Conservation (phyloP, 2,329 filamentous ascomycete species). For the Calonectria henricotiae region DNA sequence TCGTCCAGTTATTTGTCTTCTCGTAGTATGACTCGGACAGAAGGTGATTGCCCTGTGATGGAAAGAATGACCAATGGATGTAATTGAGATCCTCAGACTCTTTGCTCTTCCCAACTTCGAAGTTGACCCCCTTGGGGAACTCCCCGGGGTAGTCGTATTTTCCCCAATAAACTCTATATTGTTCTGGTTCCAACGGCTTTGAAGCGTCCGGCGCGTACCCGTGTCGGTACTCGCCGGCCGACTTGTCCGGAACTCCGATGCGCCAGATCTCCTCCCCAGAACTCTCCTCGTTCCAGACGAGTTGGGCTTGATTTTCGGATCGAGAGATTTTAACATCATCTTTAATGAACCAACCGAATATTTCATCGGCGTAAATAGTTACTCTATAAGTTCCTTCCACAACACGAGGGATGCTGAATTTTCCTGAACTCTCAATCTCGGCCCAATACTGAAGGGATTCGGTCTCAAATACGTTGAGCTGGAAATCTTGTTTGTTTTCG, state of each 20-base stretch:
- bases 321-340: conserved; percentile 67
- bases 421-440: conserved; percentile 65
- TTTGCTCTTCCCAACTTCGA: conserved; percentile 70
- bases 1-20: conserved; percentile 73
- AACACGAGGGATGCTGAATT: conserved; percentile 69
- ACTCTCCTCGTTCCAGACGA: conserved; percentile 70
- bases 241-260: conserved; percentile 76
- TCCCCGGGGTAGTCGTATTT: conserved; percentile 73
- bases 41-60: conserved; percentile 67
- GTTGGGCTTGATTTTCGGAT: conserved; percentile 55
- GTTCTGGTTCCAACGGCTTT: conserved; percentile 68
- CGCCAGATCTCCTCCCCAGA: conserved; percentile 75
- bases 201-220: conserved; percentile 67
- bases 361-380: conserved; percentile 74
- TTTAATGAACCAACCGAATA: conserved; percentile 74
- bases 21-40: conserved; percentile 63
- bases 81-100: conserved; percentile 72
- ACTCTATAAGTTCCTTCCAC: conserved; percentile 74
- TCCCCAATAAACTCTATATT: conserved; percentile 76
- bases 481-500: conserved; percentile 55
- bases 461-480: conserved; percentile 66
- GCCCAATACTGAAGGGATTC: conserved; percentile 77
- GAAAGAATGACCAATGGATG: conserved; percentile 78
- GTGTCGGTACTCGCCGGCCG: conserved; percentile 73
- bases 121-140: conserved; percentile 73